A percentile compares a stretch with the other conserved stretches of the same genome.
phyloP scores from a whole-genome alignment of 306 rosid species.

The Parietaria judaica region DNA sequence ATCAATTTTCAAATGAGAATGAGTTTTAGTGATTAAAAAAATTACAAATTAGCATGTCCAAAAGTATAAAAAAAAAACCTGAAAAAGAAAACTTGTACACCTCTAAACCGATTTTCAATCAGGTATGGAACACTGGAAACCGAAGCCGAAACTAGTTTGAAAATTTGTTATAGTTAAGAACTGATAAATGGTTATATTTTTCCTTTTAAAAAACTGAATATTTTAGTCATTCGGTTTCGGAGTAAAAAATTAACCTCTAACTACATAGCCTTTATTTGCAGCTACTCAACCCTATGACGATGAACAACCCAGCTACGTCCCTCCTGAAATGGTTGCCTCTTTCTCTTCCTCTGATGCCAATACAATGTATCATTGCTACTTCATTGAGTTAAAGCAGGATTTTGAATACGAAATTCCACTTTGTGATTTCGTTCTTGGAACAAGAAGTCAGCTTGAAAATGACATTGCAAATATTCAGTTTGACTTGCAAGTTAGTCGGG shows the following conservation, averaged over 20 bases:
- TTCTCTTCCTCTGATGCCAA: slow-evolving; percentile 13
- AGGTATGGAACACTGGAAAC: too few species aligned
- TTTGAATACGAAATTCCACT: slow-evolving; percentile 39
- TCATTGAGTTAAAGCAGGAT: slow-evolving; percentile 48
- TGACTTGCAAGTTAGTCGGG: slow-evolving; percentile 42
- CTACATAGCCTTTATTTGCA: slow-evolving; percentile 19
- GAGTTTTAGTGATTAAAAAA: too few species aligned
- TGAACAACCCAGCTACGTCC: slow-evolving; percentile 51
- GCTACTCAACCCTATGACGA: slow-evolving; percentile 43
- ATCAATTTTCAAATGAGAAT: too few species aligned
- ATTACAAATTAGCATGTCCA: too few species aligned
- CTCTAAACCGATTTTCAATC: too few species aligned
- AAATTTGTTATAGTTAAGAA: too few species aligned
- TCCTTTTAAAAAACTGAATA: neutral
- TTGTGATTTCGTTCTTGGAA: slow-evolving; percentile 46
- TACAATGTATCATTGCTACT: slow-evolving; percentile 52
- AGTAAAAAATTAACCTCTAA: neutral
- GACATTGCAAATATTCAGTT: slow-evolving; percentile 39
- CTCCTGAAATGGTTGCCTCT: slow-evolving; percentile 45
- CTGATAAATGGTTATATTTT: too few species aligned
- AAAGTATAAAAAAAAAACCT: too few species aligned
- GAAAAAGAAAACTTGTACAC: too few species aligned
- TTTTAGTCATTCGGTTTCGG: neutral
- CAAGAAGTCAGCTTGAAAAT: slow-evolving; percentile 40
- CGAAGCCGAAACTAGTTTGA: too few species aligned